Conservation (phyloP, 2,329 filamentous ascomycete species). For the Pyricularia sp. region DNA sequence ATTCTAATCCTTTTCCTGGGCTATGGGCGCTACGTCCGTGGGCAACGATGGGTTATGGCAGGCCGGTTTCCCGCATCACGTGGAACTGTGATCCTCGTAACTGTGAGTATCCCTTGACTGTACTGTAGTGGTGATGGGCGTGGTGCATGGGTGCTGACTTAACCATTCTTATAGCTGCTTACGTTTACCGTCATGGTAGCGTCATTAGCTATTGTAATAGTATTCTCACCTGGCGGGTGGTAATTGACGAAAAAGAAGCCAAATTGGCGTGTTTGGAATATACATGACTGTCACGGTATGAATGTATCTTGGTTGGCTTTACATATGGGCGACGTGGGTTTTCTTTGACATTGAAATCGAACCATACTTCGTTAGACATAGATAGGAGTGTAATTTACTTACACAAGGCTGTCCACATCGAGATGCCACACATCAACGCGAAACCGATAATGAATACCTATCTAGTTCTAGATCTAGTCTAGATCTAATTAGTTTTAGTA, state of each 20-base stretch:
- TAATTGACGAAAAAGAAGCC: neutral
- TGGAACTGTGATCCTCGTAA: slow-evolving; percentile 62
- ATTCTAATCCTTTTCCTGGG: slow-evolving; percentile 68
- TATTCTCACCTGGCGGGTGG: neutral
- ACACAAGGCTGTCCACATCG: neutral
- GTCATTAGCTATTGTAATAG: slow-evolving; percentile 45
- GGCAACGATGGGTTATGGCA: slow-evolving; percentile 69
- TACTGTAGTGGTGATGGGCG: neutral
- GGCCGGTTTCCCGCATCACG: slow-evolving; percentile 75
- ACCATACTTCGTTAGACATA: neutral
- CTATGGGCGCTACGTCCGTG: slow-evolving; percentile 69
- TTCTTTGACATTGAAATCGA: neutral
- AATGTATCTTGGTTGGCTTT: neutral
- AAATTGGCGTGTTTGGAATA: neutral
- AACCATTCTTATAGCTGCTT: slow-evolving; percentile 35
- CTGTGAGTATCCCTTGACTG: neutral
- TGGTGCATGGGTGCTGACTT: neutral
- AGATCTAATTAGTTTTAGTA: too few relatives aligned
- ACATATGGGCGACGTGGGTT: neutral
- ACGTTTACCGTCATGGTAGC: slow-evolving; percentile 54
- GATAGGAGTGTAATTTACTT: neutral
- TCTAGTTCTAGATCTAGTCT: too few relatives aligned
- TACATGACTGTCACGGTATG: neutral
- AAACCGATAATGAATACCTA: neutral
- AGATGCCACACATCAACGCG: neutral